phyloP scores from a whole-genome alignment of 768 basidiomycete genomes.

The Pleurotus citrinopileatus region DNA sequence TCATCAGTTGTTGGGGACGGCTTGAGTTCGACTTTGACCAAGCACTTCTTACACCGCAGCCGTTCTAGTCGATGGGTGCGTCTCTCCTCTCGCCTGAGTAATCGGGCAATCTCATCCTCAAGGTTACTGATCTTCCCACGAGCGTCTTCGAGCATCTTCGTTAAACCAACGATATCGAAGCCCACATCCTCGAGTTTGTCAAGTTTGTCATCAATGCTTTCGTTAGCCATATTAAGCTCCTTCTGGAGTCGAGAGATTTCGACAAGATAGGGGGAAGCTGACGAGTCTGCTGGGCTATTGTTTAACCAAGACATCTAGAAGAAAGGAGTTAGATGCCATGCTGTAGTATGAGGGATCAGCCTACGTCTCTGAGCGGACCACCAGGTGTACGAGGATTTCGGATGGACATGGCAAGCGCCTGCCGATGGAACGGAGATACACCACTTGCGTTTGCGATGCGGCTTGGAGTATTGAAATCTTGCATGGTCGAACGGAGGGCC shows the following conservation, averaged over 20 bases:
- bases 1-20: constrained; percentile 50
- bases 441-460: constrained; percentile 52
- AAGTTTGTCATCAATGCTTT: constrained; percentile 84
- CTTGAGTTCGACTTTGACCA: constrained; percentile 54
- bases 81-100: constrained; percentile 70
- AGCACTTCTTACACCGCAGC: constrained; percentile 68
- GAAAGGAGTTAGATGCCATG: constrained; percentile 5
- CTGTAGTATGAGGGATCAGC: constrained; percentile 26
- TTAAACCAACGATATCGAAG: constrained; percentile 66
- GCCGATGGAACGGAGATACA: constrained; percentile 78
- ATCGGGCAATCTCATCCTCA: constrained; percentile 67
- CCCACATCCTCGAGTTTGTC: constrained; percentile 84
- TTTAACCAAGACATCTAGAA: constrained; percentile 72
- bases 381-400: constrained; percentile 77
- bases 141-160: constrained; percentile 71
- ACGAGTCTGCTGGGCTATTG: constrained; percentile 52
- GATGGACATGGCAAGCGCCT: constrained; percentile 64
- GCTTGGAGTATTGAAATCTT: constrained; percentile 55
- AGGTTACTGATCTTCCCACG: constrained; percentile 50
- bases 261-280: constrained; percentile 58
- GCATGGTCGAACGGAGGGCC: constrained; percentile 48
- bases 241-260: constrained; percentile 73
- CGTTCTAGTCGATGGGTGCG: constrained; percentile 56
- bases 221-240: constrained; percentile 78
- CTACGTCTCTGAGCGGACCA: constrained; percentile 72